Evolutionary conservation across 2,329 filamentous ascomycete genomes (phyloP).

Genomic region (Cercospora nicotianae): DNA sequence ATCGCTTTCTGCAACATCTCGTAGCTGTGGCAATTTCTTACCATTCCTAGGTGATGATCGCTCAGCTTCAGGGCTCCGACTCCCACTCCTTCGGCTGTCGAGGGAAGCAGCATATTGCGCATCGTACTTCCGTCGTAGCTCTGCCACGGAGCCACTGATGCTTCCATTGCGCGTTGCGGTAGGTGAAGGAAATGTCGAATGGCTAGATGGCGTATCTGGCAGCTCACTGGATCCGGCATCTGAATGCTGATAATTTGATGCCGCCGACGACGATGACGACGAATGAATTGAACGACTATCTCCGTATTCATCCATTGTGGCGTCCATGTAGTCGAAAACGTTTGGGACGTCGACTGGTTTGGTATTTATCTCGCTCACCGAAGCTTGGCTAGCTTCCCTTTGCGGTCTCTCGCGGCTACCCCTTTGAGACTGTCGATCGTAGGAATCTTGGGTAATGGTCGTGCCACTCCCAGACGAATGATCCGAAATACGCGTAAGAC

Average conservation of each 20-base stretch:
- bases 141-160: constrained; percentile 34
- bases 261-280: constrained; percentile 31
- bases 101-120: constrained; percentile 23
- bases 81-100: constrained; percentile 19
- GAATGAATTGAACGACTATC: constrained; percentile 29
- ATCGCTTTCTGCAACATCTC: constrained; percentile 20
- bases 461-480: constrained; percentile 49
- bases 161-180: constrained; percentile 29
- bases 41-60: constrained; percentile 17
- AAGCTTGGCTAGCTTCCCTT: constrained; percentile 14
- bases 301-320: constrained; percentile 26
- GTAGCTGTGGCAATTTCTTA: constrained; percentile 16
- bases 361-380: constrained; percentile 22
- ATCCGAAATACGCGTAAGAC: constrained; percentile 43
- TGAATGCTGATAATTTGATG: constrained; percentile 37
- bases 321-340: constrained; percentile 37
- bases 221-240: constrained; percentile 36
- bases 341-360: constrained; percentile 23
- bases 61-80: constrained; percentile 24
- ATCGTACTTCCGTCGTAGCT: constrained; percentile 35
- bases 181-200: constrained; percentile 36
- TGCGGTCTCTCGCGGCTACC: constrained; percentile 21
- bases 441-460: constrained; percentile 48
- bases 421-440: constrained; percentile 33
- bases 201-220: constrained; percentile 36